These are phyloP conservation scores for Alternaria brassicae DNA, from an alignment of 2,329 filamentous ascomycete species.

Conservation along the genomic window DNA sequence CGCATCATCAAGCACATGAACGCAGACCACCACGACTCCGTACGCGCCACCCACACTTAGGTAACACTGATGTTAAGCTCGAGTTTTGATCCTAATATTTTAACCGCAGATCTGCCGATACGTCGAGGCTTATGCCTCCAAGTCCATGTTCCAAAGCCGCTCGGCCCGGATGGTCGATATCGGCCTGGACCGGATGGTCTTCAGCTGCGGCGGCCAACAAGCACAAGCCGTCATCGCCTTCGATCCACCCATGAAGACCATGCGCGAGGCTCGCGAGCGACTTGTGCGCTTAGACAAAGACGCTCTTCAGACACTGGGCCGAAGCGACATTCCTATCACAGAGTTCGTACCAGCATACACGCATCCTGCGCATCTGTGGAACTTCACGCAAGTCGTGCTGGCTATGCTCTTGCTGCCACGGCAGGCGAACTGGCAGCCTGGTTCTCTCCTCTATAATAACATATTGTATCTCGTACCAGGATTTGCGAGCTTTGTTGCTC, in stretches of 20 bases:
- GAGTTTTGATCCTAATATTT: constrained; percentile 13
- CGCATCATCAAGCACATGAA: constrained; percentile 88
- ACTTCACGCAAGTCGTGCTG: constrained; percentile 58
- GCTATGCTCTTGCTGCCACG: constrained; percentile 41
- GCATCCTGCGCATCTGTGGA: constrained; percentile 55
- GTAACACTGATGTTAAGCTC: background rate
- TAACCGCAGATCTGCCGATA: constrained; percentile 68
- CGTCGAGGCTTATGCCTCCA: constrained; percentile 72
- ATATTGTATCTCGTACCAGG: constrained; percentile 59
- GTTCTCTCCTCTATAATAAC: constrained; percentile 45
- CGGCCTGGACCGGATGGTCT: constrained; percentile 66
- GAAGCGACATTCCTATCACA: constrained; percentile 63
- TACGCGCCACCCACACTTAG: constrained; percentile 25
- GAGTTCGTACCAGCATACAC: constrained; percentile 61
- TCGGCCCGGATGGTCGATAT: constrained; percentile 71
- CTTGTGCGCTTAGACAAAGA: constrained; percentile 76
- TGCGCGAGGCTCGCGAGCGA: constrained; percentile 71
- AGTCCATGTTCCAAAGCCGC: constrained; percentile 64
- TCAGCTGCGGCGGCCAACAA: constrained; percentile 61
- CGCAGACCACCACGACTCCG: constrained; percentile 75
- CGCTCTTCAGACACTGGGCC: constrained; percentile 65
- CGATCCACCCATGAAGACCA: constrained; percentile 71
- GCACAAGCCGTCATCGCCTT: constrained; percentile 65
- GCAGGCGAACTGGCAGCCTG: constrained; percentile 43
- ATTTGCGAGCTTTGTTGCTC: constrained; percentile 65